Evolutionary conservation across 1,284 basidiomycete genomes (phyloP).

Genomic region (Moesziomyces antarcticus): DNA sequence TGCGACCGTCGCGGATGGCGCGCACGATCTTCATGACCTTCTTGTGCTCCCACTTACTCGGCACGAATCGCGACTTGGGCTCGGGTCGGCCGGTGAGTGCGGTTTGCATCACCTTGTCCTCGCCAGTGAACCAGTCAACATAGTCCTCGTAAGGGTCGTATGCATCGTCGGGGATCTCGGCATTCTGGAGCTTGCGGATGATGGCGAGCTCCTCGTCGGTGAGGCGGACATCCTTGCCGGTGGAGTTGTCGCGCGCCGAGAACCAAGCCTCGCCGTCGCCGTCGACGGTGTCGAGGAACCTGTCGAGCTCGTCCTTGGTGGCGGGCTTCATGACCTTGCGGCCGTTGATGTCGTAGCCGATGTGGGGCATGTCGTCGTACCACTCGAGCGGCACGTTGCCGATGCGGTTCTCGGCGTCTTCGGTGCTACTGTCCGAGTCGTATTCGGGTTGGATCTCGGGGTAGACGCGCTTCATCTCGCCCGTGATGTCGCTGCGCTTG

Average conservation of each 20-base stretch:
- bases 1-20: conserved; percentile 94
- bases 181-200: conserved; percentile 86
- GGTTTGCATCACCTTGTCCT: conserved; percentile 92
- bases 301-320: conserved; percentile 95
- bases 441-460: conserved; percentile 95
- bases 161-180: conserved; percentile 88
- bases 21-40: conserved; percentile 99
- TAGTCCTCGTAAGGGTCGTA: conserved; percentile 88
- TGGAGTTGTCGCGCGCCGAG: conserved; percentile 88
- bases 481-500: conserved; percentile 82
- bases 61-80: conserved; percentile 95
- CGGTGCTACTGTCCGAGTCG: conserved; percentile 95
- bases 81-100: conserved; percentile 90
- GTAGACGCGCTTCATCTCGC: conserved; percentile 85
- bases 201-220: conserved; percentile 93
- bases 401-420: conserved; percentile 92
- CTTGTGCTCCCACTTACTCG: conserved; percentile 99
- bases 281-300: conserved; percentile 92
- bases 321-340: conserved; percentile 94
- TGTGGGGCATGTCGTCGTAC: conserved; percentile 99
- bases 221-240: conserved; percentile 86
- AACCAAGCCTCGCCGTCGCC: conserved; percentile 89
- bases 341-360: conserved; percentile 96
- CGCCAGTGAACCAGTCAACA: conserved; percentile 96
- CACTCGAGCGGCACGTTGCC: conserved; percentile 97